phyloP scores from a whole-genome alignment of 1,284 basidiomycete genomes.

The Austroboletus novae-zelandiae region DNA sequence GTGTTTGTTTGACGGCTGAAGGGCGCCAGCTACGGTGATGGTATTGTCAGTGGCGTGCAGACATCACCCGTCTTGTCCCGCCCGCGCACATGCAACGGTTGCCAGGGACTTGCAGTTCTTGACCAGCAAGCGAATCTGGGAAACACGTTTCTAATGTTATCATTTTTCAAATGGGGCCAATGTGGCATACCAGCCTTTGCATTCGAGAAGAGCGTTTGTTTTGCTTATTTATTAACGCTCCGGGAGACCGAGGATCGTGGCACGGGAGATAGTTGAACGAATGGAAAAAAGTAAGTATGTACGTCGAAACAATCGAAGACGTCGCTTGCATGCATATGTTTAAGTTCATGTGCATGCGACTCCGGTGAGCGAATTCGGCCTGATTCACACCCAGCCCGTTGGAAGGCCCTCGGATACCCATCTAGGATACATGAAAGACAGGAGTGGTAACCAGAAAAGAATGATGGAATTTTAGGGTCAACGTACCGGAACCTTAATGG shows the following conservation, averaged over 20 bases:
- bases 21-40: neutral
- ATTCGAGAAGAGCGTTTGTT: too few relatives aligned
- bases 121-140: neutral
- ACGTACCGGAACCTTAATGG: constrained; percentile 3
- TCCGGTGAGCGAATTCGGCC: constrained; percentile 1
- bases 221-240: neutral
- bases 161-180: too few relatives aligned
- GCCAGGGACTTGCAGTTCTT: neutral
- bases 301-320: neutral
- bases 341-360: constrained; percentile 5
- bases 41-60: neutral
- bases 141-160: neutral
- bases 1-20: neutral
- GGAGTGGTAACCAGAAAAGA: constrained; percentile 10
- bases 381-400: constrained; percentile 14
- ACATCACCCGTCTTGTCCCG: neutral
- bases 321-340: neutral
- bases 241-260: neutral
- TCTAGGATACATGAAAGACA: constrained; percentile 24
- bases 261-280: neutral
- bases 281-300: neutral
- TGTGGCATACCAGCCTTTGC: too few relatives aligned
- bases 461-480: constrained; percentile 13
- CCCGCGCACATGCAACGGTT: neutral
- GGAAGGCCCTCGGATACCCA: constrained; percentile 9